A percentile compares a stretch with the other conserved stretches of the same genome.
Evolutionary conservation across 1,284 basidiomycete species (phyloP).

Genomic region (Marasmius fiardii): DNA sequence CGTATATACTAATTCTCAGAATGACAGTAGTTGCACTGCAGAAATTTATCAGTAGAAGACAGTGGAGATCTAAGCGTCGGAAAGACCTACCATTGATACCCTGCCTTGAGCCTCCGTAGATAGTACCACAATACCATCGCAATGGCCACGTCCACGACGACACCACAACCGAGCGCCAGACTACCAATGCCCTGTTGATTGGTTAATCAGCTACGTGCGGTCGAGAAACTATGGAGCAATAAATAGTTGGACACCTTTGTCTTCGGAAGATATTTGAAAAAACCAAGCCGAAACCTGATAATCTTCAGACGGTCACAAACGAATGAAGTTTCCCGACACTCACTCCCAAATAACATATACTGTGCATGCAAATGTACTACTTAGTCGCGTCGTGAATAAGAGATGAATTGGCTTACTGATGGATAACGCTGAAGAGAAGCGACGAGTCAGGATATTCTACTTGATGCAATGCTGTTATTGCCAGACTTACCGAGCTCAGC

Average conservation of each 20-base stretch:
- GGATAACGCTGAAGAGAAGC: neutral
- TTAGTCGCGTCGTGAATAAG: neutral
- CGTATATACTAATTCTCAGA: conserved; percentile 7
- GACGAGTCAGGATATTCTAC: neutral
- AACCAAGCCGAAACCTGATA: neutral
- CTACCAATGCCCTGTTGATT: conserved; percentile 31
- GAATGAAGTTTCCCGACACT: neutral
- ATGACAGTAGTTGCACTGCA: neutral
- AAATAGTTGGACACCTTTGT: neutral
- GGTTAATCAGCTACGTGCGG: neutral
- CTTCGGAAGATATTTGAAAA: neutral
- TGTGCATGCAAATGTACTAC: neutral
- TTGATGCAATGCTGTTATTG: neutral
- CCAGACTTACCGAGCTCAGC: conserved; percentile 4
- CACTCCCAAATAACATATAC: neutral
- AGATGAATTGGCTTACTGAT: neutral
- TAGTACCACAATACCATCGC: conserved; percentile 37
- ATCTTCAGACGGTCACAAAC: neutral
- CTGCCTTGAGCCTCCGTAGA: conserved; percentile 37
- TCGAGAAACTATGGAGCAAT: no score
- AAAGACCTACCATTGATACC: conserved; percentile 26
- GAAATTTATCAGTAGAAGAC: no score
- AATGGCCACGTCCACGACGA: conserved; percentile 38
- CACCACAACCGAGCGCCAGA: conserved; percentile 35
- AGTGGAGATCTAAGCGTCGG: no score